Evolutionary conservation across 1,139 yeast species (phyloP).

Genomic region (Pichia terricola): DNA sequence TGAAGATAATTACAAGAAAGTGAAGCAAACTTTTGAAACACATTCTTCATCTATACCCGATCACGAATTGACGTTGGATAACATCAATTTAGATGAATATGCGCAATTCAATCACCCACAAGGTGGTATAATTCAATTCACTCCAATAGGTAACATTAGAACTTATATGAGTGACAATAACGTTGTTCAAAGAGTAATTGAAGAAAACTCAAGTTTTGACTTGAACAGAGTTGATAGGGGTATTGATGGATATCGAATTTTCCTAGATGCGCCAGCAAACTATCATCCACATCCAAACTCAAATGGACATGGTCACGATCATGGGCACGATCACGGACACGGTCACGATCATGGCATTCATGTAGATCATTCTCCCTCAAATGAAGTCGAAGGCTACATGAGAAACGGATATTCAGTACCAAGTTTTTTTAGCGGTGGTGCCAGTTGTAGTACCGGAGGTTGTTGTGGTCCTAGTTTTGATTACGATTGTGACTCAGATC

Average conservation of each 20-base stretch:
- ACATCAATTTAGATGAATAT: conserved; percentile 36
- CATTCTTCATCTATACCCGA: conserved; percentile 4
- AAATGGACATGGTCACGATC: too few relatives aligned
- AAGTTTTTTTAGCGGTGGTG: conserved; percentile 4
- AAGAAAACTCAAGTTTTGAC: conserved; percentile 25
- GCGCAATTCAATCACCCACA: conserved; percentile 56
- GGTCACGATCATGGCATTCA: conserved; percentile 6
- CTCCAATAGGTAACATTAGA: conserved; percentile 48
- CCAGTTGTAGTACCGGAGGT: conserved; percentile 11
- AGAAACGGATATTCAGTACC: conserved; percentile 26
- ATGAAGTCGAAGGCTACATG: conserved; percentile 33
- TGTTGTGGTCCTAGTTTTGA: conserved; percentile 6
- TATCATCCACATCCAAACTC: too few relatives aligned
- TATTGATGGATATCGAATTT: conserved; percentile 27
- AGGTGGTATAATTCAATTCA: conserved; percentile 54
- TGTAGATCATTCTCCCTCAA: conserved; percentile 25
- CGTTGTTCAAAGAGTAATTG: conserved; percentile 21
- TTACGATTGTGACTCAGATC: conserved; percentile 21
- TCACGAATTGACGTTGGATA: conserved; percentile 17
- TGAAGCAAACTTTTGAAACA: conserved; percentile 15
- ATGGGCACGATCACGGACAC: conserved; percentile 2
- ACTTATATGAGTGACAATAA: conserved; percentile 24
- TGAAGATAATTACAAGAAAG: conserved; percentile 22
- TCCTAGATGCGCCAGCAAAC: conserved; percentile 12
- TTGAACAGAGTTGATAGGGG: conserved; percentile 23